Evolutionary conservation across 345 rosid species (phyloP), one percentile per base, ranked within the genome.

Genomic region (Sapria himalayana): DNA sequence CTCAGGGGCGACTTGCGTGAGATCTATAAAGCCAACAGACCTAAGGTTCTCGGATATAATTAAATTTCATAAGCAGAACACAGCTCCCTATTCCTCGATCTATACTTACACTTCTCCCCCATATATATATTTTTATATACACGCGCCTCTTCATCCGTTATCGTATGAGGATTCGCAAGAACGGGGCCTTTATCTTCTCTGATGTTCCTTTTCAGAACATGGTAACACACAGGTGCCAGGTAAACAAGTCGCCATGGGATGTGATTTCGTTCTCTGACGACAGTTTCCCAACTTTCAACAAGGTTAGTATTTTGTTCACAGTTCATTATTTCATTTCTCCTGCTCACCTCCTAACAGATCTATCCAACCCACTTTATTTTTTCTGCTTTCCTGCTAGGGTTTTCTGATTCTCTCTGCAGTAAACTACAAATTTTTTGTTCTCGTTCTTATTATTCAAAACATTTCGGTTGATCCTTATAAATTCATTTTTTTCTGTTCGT

Each of bases 231-330:
- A 70, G 62, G 14, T 85, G 96, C 62, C 71, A 59, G 55, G 72
- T 85, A n/a, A 85, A 81, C 80, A 91, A 81, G 72, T 81, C 96
- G 29, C 93, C 93, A 12, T 81, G 96, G 96, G 96, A 85, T 78
- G 93, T 74, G 69, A 70, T 74, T 66, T 22, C 66, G 22, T 53
- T 58, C 69, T 25, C 64, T 41, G 49, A 34, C 23, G 59, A 51
- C 11, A 11, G 51, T 36, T 39, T 19, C 48, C 58, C 52, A 15
- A 37, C 59, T 45, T 22, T 41, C 13, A 40, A 7, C 33, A 73
- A 58, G 67, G 78, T 70, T 12, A 50, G 54, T 45, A 34, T 3
- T 25, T 55, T 7, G 27, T 50, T 38, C 15, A 36, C 15, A 13
- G 52, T 14, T 33, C 41, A 9, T n/a, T 22, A 3, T 16, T 17